phyloP scores from a whole-genome alignment of 257 asterid species.

The Solanum chiquidenum region DNA sequence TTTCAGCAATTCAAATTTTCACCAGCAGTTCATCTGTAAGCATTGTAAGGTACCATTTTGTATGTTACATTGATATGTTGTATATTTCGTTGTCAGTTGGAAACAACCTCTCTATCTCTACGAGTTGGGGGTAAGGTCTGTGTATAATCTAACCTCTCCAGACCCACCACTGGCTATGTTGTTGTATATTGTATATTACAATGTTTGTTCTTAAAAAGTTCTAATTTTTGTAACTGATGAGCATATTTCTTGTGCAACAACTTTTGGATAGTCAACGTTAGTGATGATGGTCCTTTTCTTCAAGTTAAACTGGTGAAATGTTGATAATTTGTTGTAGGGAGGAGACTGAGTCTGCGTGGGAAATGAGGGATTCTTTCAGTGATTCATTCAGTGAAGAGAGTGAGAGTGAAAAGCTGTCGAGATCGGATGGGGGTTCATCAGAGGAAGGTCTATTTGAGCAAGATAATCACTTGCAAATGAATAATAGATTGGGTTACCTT shows the following conservation, averaged over 20 bases:
- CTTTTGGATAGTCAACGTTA: not conserved
- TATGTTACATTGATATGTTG: not conserved
- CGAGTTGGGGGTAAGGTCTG: not conserved
- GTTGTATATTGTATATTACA: not conserved
- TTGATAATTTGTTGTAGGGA: conserved; percentile 13
- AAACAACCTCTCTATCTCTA: not conserved
- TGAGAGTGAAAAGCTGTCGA: conserved; percentile 40
- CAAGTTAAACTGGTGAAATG: not conserved
- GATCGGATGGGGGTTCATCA: conserved; percentile 49
- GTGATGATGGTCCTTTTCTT: not conserved
- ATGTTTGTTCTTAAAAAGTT: not conserved
- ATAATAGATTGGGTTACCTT: conserved; percentile 30
- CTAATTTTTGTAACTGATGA: not conserved
- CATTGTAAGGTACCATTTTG: conserved; percentile 49
- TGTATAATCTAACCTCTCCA: not conserved
- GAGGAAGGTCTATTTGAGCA: conserved; percentile 32
- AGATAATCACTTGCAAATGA: conserved; percentile 17
- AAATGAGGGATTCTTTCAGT: conserved; percentile 39
- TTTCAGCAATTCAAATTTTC: conserved; percentile 90
- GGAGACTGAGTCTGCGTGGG: conserved; percentile 29
- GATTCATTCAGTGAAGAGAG: conserved; percentile 48
- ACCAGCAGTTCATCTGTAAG: conserved; percentile 61
- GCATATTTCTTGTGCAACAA: not conserved
- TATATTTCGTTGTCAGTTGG: not conserved
- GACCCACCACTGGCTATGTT: not conserved